Base-by-base conservation (phyloP, 2,329 filamentous ascomycete species). In the Pseudopithomyces maydicus region DNA sequence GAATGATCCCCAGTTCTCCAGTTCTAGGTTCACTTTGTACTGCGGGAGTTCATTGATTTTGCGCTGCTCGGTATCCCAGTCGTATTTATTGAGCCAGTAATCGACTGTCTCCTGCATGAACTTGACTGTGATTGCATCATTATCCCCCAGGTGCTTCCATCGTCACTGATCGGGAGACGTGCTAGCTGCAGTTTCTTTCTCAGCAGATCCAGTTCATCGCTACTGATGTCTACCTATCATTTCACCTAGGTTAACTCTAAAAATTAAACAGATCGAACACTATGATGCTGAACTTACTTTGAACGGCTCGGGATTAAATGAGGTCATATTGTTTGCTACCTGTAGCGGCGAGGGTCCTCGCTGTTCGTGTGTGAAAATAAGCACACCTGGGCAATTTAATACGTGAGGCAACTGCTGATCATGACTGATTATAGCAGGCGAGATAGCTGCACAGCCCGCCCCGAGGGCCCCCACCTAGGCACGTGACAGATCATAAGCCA, bases 1-100 rank as follows among this genome's bases (percentile, higher is more conserved):
- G 35, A 54, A 52, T 8, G 26, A 3, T 19, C 50, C 50, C 50
- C 50, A 52, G 1, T 52, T 29, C 29, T 45, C 41, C 5, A 52
- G 26, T 20, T 52, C 50, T 11, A 52, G 36, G 3, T 29, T 26
- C 10, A 23, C 29, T 26, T 44, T 52, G 33, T 23, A 52, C 14
- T 52, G 50, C 15, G 26, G 22, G 19, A 45, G 29, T 26, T 36
- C 17, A 32, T 52, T 52, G 17, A 52, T 22, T 41, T 36, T 52
- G 19, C 29, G 26, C 14, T 52, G 39, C 29, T 52, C 39, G 19
- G 29, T 10, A 5, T 35, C 29, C 50, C 50, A 52, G 39, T 36
- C 12, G 41, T 52, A 52, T 36, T 44, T 39, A 20, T 52, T 17
- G 29, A 52, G 50, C 50, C 50, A 52, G 15, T 52, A 33, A 12